These are phyloP conservation scores for Monilinia aucupariae DNA, from an alignment of 2,329 filamentous ascomycete species.

Conservation along the genomic window DNA sequence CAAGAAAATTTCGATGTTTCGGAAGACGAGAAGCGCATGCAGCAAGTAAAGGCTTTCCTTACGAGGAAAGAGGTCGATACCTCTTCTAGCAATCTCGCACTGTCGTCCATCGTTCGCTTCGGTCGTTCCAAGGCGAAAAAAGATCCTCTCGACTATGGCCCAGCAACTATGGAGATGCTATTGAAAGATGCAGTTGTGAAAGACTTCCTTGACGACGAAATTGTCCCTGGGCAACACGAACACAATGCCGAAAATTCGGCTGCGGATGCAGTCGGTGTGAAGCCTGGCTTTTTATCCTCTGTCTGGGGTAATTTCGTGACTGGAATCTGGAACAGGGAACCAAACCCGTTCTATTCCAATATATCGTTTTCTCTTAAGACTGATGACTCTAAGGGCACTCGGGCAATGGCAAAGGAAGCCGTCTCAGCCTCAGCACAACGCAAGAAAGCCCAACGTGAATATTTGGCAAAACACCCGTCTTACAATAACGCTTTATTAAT, in stretches of 20 bases:
- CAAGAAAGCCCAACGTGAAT: conserved; percentile 85
- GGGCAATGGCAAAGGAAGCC: conserved; percentile 84
- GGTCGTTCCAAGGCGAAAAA: conserved; percentile 55
- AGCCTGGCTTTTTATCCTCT: conserved; percentile 54
- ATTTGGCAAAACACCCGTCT: conserved; percentile 75
- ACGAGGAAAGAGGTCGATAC: conserved; percentile 80
- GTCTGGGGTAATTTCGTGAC: conserved; percentile 56
- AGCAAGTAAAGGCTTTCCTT: conserved; percentile 92
- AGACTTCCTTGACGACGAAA: conserved; percentile 82
- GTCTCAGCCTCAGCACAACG: conserved; percentile 76
- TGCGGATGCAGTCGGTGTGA: conserved; percentile 38
- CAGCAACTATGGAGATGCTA: conserved; percentile 90
- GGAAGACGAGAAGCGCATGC: conserved; percentile 93
- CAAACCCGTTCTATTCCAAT: conserved; percentile 91
- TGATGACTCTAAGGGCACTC: conserved; percentile 76
- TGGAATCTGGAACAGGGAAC: conserved; percentile 60
- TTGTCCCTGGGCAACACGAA: conserved; percentile 40
- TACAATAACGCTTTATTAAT: conserved; percentile 93
- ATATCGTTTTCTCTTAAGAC: conserved; percentile 59
- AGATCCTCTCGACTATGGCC: conserved; percentile 87
- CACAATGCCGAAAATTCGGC: conserved; percentile 35
- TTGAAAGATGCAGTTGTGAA: conserved; percentile 92
- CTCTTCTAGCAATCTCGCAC: conserved; percentile 66
- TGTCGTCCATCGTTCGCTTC: conserved; percentile 65
- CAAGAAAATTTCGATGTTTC: conserved; percentile 99